Evolutionary conservation across 2,329 filamentous ascomycete genomes (phyloP).

Genomic region (Didymella lethalis): DNA sequence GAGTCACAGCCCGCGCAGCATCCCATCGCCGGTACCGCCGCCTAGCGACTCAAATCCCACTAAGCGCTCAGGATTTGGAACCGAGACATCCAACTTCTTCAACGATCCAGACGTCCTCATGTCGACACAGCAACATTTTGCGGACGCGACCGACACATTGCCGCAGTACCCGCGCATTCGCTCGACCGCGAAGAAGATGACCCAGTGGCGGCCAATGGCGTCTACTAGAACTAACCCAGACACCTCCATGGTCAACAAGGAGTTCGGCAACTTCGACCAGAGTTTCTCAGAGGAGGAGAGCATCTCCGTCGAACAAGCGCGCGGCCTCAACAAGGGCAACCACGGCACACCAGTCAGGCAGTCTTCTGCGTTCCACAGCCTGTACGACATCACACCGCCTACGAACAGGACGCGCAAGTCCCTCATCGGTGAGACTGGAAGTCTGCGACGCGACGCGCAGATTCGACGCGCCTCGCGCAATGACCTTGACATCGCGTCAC

Average conservation of each 20-base stretch:
- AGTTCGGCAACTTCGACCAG: conserved; percentile 54
- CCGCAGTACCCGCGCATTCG: conserved; percentile 47
- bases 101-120: conserved; percentile 48
- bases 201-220: conserved; percentile 46
- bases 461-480: conserved; percentile 55
- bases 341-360: conserved; percentile 52
- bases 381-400: conserved; percentile 58
- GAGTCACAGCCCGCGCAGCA: conserved; percentile 44
- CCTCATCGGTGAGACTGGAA: conserved; percentile 44
- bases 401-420: conserved; percentile 48
- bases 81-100: conserved; percentile 39
- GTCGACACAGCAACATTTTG: conserved; percentile 51
- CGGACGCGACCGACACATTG: conserved; percentile 47
- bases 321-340: conserved; percentile 56
- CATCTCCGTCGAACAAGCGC: conserved; percentile 65
- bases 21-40: conserved; percentile 40
- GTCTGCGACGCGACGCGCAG: conserved; percentile 56
- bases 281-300: conserved; percentile 54
- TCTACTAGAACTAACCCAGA: conserved; percentile 47
- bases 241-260: conserved; percentile 51
- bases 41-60: conserved; percentile 50
- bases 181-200: conserved; percentile 50
- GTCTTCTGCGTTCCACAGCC: conserved; percentile 61
- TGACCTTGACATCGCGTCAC: conserved; percentile 50
- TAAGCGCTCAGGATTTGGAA: conserved; percentile 41